Conservation (phyloP, 2,329 filamentous ascomycete genomes). For the Atkinsonella hypoxylon region DNA sequence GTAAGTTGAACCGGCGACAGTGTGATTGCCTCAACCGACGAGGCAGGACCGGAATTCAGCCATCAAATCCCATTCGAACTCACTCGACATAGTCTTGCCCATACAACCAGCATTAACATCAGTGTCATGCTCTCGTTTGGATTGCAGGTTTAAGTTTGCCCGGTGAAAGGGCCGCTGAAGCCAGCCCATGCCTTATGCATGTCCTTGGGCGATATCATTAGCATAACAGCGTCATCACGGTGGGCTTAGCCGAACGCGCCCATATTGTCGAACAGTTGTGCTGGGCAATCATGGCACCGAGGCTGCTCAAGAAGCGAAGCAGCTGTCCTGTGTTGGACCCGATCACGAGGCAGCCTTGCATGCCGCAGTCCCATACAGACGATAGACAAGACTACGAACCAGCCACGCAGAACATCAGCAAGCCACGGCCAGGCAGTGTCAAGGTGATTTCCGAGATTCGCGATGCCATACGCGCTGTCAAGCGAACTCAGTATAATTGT, state of each 20-base stretch:
- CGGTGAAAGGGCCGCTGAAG: neutral
- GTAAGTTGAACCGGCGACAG: neutral
- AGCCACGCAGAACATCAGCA: constrained; percentile 10
- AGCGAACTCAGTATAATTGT: constrained; percentile 17
- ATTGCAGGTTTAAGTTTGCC: neutral
- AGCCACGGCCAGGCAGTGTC: constrained; percentile 16
- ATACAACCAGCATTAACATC: neutral
- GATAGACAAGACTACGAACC: constrained; percentile 1
- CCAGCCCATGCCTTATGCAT: neutral
- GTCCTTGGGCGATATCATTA: neutral
- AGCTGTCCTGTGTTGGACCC: constrained; percentile 14
- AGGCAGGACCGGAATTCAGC: neutral
- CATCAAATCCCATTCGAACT: neutral
- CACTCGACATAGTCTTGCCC: neutral
- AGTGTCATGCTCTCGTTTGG: constrained; percentile 1
- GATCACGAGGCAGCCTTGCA: neutral
- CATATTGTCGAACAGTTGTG: neutral
- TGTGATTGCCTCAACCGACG: neutral
- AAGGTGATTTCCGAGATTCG: constrained; percentile 24
- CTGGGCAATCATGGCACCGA: constrained; percentile 15
- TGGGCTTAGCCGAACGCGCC: neutral
- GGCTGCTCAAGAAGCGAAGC: constrained; percentile 15
- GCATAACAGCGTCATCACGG: neutral
- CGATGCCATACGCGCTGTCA: constrained; percentile 21
- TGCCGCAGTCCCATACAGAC: neutral